These are phyloP conservation scores for Gossypium herbaceum DNA, from an alignment of 345 rosid species.

Conservation along the genomic window DNA sequence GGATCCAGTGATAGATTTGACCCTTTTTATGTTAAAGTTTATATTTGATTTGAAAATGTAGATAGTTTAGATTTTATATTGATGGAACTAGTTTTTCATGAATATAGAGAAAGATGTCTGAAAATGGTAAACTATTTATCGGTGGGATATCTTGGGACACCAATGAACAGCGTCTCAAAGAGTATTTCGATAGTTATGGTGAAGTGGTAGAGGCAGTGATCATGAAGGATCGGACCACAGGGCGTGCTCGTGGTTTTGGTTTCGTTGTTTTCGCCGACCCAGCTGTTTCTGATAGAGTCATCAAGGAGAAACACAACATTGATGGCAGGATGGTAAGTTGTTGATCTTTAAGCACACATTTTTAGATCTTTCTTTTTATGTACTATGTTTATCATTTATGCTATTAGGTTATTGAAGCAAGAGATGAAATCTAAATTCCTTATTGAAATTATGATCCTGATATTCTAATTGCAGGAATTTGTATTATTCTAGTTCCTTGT, in stretches of 20 bases:
- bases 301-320: slow-evolving; percentile 77
- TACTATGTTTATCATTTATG: slow-evolving; percentile 4
- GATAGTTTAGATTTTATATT: slow-evolving; percentile 9
- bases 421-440: slow-evolving; percentile 17
- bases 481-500: slow-evolving; percentile 26
- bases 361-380: slow-evolving; percentile 1
- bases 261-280: slow-evolving; percentile 93
- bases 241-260: slow-evolving; percentile 91
- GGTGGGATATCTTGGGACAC: slow-evolving; percentile 99
- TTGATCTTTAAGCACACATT: slow-evolving; percentile 10
- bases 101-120: slow-evolving; percentile 73
- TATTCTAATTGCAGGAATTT: slow-evolving; percentile 37
- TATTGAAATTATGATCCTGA: slow-evolving; percentile 23
- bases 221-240: slow-evolving; percentile 74
- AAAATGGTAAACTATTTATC: slow-evolving; percentile 82
- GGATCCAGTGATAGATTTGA: slow-evolving; percentile 31
- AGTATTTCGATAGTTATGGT: slow-evolving; percentile 79
- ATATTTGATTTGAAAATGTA: slow-evolving; percentile 17
- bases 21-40: slow-evolving; percentile 4
- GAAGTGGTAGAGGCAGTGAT: slow-evolving; percentile 95
- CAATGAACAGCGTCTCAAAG: slow-evolving; percentile 85
- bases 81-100: background rate
- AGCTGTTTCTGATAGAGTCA: slow-evolving; percentile 81
- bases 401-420: slow-evolving; percentile 4
- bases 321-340: slow-evolving; percentile 87